These are phyloP conservation scores for Alternaria hordeiaustralica DNA, from an alignment of 2,329 filamentous ascomycete genomes.

Conservation along the genomic window DNA sequence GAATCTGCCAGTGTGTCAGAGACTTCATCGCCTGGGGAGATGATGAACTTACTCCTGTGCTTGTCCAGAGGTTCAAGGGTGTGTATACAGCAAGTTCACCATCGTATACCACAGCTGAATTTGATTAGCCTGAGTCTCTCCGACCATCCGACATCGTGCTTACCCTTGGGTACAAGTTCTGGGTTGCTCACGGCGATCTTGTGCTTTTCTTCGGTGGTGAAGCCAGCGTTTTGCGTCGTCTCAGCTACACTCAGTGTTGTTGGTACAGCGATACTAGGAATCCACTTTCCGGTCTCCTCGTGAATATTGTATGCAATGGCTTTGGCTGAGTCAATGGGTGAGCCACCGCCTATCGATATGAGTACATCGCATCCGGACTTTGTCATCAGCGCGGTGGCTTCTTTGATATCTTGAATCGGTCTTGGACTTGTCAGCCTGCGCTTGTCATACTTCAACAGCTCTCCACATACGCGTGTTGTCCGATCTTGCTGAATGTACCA, in stretches of 20 bases:
- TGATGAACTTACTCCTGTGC: slow-evolving; percentile 52
- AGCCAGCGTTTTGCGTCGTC: slow-evolving; percentile 60
- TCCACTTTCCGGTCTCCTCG: slow-evolving; percentile 46
- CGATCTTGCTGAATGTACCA: slow-evolving; percentile 62
- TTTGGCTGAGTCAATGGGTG: slow-evolving; percentile 58
- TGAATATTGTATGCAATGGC: slow-evolving; percentile 49
- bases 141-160: neutral
- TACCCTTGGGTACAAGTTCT: slow-evolving; percentile 51
- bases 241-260: slow-evolving; percentile 59
- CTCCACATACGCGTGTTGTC: slow-evolving; percentile 59
- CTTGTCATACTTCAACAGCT: neutral
- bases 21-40: neutral
- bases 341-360: slow-evolving; percentile 54
- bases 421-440: slow-evolving; percentile 25
- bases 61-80: slow-evolving; percentile 58
- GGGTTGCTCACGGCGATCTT: slow-evolving; percentile 59
- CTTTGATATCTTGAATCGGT: slow-evolving; percentile 44
- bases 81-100: slow-evolving; percentile 59
- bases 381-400: slow-evolving; percentile 44
- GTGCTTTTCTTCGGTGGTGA: slow-evolving; percentile 57
- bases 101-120: slow-evolving; percentile 60
- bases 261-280: slow-evolving; percentile 48
- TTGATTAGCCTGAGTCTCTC: slow-evolving; percentile 20
- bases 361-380: slow-evolving; percentile 46
- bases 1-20: slow-evolving; percentile 42